These are phyloP conservation scores for Basipetospora chlamydospora DNA, from an alignment of 2,329 filamentous ascomycete species.

Conservation along the genomic window DNA sequence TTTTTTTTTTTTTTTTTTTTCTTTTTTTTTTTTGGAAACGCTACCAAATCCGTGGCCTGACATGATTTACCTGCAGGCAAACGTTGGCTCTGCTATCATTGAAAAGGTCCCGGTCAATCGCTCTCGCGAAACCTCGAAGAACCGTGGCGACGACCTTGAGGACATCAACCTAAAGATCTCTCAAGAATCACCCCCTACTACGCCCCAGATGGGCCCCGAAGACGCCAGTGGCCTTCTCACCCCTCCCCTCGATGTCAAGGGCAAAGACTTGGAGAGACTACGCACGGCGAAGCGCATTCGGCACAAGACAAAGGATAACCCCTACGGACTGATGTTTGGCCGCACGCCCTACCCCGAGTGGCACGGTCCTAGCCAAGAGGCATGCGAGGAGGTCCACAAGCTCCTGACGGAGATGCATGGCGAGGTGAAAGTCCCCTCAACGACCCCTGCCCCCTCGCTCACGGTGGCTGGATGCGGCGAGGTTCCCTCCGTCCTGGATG, in stretches of 20 bases:
- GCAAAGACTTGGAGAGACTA: not conserved
- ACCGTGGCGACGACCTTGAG: too few relatives aligned
- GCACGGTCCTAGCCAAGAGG: constrained; percentile 46
- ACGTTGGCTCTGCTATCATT: too few relatives aligned
- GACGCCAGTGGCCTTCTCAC: not conserved
- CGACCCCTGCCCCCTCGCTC: constrained; percentile 54
- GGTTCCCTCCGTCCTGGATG: constrained; percentile 39
- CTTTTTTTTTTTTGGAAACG: too few relatives aligned
- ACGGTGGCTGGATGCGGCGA: constrained; percentile 54
- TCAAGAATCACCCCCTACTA: not conserved
- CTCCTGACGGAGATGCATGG: constrained; percentile 55
- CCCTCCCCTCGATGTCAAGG: not conserved
- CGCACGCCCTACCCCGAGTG: constrained; percentile 55
- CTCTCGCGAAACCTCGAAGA: too few relatives aligned
- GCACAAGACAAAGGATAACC: constrained; percentile 16
- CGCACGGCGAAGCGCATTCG: constrained; percentile 7
- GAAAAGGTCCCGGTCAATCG: too few relatives aligned
- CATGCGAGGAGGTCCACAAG: constrained; percentile 54
- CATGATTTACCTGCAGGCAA: too few relatives aligned
- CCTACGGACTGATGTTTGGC: constrained; percentile 39
- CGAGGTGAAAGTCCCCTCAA: constrained; percentile 46
- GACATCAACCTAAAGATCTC: not conserved
- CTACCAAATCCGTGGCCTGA: too few relatives aligned
- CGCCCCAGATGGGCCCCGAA: not conserved
- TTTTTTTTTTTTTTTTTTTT: too few relatives aligned